Evolutionary conservation across 305 asterid species (phyloP).

Genomic region (Plantago lanceolata): DNA sequence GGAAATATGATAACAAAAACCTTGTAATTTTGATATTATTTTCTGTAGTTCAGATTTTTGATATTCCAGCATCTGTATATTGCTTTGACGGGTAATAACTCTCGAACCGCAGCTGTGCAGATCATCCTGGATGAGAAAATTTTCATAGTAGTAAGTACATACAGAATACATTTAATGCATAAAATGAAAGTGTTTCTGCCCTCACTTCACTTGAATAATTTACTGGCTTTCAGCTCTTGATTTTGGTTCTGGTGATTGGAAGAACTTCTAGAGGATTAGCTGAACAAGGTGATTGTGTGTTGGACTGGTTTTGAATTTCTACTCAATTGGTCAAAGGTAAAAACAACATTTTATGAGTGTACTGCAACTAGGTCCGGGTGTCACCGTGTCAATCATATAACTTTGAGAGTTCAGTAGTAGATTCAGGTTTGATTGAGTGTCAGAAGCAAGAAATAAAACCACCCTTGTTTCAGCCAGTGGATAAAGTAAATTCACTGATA

Average conservation of each 20-base stretch:
- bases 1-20: slow-evolving; percentile 28
- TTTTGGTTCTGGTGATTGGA: not conserved
- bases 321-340: not conserved
- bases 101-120: slow-evolving; percentile 24
- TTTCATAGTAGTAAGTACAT: slow-evolving; percentile 18
- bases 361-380: not conserved
- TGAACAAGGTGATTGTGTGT: not conserved
- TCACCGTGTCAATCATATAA: too few relatives aligned
- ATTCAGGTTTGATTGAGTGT: too few relatives aligned
- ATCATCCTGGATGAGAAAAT: slow-evolving; percentile 26
- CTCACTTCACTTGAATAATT: not conserved
- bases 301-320: not conserved
- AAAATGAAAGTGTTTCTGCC: not conserved
- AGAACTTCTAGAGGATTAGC: not conserved
- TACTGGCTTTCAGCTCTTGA: not conserved
- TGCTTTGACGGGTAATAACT: slow-evolving; percentile 12
- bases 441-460: too few relatives aligned
- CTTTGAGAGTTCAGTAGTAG: not conserved
- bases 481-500: too few relatives aligned
- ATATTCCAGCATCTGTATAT: slow-evolving; percentile 21
- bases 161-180: not conserved
- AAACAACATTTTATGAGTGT: too few relatives aligned
- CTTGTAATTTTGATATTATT: slow-evolving; percentile 39
- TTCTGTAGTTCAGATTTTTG: slow-evolving; percentile 18
- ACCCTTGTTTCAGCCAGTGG: too few relatives aligned